Base-by-base conservation (phyloP, 345 rosid species). In the Erysimum cheiranthoides region DNA sequence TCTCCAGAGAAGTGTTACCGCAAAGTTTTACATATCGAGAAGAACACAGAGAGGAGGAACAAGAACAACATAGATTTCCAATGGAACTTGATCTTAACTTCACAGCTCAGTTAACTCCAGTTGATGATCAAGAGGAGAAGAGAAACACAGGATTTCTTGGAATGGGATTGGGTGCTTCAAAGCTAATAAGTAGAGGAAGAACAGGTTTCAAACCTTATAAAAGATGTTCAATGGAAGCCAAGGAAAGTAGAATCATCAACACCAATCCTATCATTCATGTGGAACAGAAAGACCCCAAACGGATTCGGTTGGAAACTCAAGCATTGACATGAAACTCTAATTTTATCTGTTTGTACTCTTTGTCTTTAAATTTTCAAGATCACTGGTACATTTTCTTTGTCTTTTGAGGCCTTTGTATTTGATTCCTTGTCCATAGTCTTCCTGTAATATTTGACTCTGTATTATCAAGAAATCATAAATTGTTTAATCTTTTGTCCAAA, bases 191-290 rank as follows among this genome's bases (percentile, higher is more conserved):
- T 12, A 90, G 79, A 82, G 85, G 80, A 53, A 83, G 86, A 60
- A 90, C 96, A 40, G 96, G 98, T 71, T 93, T 93, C 73, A 93
- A 88, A 74, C 98, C 98, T 31, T 93, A 93, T 85, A 91, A 91
- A 81, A 86, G 97, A 79, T 93, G 95, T 76, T 87, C 93, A 0
- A 47, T 84, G 75, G 97, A 94, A 85, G 93, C 92, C 49, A 87
- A 78, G 60, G 97, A 91, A 62, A 85, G 75, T 80, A 86, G 77
- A 73, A 18, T 68, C 68, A 57, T 66, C 57, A 78, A 78, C 75
- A 42, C 54, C 45, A 18, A 81, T 32, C 67, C 77, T 71, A 65
- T 58, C 42, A 61, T 53, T 84, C 96, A 83, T 74, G 79, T 75
- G 27, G 96, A 89, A 68, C 95, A 89, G 82, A 90, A 84, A 73